Conservation (phyloP, 2,329 filamentous ascomycete genomes). For the Truncatella angustata region DNA sequence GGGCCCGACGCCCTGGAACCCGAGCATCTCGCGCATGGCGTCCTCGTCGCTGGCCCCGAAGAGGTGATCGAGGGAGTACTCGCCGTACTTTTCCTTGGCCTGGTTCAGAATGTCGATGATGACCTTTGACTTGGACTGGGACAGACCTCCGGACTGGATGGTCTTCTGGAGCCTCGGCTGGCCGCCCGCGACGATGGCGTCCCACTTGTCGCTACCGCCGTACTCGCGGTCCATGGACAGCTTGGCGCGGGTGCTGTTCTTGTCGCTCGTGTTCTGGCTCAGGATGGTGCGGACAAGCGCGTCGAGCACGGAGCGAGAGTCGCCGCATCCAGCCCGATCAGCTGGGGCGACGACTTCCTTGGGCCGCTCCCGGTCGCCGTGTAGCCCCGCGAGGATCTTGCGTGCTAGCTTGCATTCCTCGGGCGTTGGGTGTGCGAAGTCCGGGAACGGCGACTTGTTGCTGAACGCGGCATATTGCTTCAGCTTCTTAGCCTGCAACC, state of each 20-base stretch:
- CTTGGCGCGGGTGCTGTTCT: constrained; percentile 60
- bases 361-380: constrained; percentile 64
- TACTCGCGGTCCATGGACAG: constrained; percentile 43
- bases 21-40: constrained; percentile 48
- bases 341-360: constrained; percentile 55
- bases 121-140: constrained; percentile 68
- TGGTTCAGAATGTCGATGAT: constrained; percentile 69
- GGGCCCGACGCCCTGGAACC: constrained; percentile 50
- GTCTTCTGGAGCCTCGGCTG: constrained; percentile 47
- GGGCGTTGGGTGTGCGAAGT: constrained; percentile 62
- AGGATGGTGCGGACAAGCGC: constrained; percentile 51
- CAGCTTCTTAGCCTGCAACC: constrained; percentile 40
- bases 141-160: constrained; percentile 70
- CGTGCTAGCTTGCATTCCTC: constrained; percentile 70
- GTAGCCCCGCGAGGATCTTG: constrained; percentile 59
- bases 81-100: constrained; percentile 45
- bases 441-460: constrained; percentile 61
- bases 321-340: constrained; percentile 61
- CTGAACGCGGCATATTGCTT: constrained; percentile 40
- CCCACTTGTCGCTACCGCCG: constrained; percentile 42
- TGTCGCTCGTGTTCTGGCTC: constrained; percentile 51
- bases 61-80: constrained; percentile 49
- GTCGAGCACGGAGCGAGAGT: constrained; percentile 49
- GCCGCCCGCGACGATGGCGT: constrained; percentile 37
- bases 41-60: constrained; percentile 40